These are phyloP conservation scores for Penstemon davidsonii DNA, from an alignment of 257 asterid species.

Conservation along the genomic window DNA sequence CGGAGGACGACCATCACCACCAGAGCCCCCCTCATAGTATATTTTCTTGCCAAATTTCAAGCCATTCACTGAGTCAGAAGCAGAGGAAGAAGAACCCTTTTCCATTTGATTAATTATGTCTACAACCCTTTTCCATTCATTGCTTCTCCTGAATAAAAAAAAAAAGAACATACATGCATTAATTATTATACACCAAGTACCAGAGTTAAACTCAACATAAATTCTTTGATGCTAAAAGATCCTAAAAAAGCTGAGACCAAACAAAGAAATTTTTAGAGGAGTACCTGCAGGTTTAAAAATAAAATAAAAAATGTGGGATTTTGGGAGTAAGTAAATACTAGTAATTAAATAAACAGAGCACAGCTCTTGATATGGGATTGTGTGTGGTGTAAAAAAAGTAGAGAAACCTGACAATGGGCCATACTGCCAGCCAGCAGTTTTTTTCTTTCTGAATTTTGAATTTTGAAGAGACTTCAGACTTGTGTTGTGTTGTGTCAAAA, in stretches of 20 bases:
- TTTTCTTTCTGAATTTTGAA: conserved; percentile 29
- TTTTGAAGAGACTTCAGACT: conserved; percentile 21
- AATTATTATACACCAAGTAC: background rate
- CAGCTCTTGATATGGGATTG: conserved; percentile 14
- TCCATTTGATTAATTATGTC: conserved; percentile 55
- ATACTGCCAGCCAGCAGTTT: conserved; percentile 42
- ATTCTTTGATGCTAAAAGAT: conserved; percentile 7
- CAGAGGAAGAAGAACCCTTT: conserved; percentile 53
- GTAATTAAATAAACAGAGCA: background rate
- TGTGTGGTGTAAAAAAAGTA: conserved; percentile 28
- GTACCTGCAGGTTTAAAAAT: background rate
- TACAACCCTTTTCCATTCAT: conserved; percentile 48
- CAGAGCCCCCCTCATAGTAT: conserved; percentile 65
- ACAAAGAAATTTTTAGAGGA: too few species aligned
- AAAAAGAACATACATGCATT: too few species aligned
- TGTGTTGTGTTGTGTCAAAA: conserved; percentile 16
- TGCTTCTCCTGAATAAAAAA: background rate
- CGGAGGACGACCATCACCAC: background rate
- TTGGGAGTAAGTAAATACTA: background rate
- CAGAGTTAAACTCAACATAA: background rate
- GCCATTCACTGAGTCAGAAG: conserved; percentile 61
- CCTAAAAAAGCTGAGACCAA: conserved; percentile 12
- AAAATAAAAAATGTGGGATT: background rate
- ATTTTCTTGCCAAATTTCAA: conserved; percentile 82
- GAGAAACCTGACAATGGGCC: conserved; percentile 56